Percentiles rank a stretch among this genome's conserved stretches.
These are phyloP conservation scores for Euphorbia lathyris DNA, from an alignment of 345 rosid species.

Conservation along the genomic window DNA sequence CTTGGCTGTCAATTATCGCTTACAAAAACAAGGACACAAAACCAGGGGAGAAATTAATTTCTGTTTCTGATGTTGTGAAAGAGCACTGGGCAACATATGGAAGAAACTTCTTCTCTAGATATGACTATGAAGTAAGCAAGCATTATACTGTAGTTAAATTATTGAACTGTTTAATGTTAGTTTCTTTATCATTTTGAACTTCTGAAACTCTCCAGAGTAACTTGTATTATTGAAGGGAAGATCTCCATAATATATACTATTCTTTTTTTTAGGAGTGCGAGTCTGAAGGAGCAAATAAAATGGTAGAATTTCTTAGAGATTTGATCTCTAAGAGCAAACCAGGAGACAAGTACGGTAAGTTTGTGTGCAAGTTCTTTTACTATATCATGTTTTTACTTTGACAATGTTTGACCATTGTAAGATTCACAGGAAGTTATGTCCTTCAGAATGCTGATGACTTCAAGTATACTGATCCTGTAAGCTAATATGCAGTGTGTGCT, in stretches of 20 bases:
- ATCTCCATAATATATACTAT: conserved; percentile 13
- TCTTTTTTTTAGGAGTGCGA: conserved; percentile 66
- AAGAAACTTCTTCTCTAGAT: conserved; percentile 89
- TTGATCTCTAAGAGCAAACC: conserved; percentile 61
- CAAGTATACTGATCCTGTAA: conserved; percentile 87
- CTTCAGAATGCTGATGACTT: conserved; percentile 88
- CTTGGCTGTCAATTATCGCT: conserved; percentile 92
- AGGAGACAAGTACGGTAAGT: conserved; percentile 71
- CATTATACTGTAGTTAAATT: not conserved
- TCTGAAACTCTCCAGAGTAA: conserved; percentile 6
- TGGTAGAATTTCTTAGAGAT: conserved; percentile 74
- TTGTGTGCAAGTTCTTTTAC: conserved; percentile 8
- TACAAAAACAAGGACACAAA: conserved; percentile 70
- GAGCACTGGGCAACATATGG: conserved; percentile 94
- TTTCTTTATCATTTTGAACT: not conserved
- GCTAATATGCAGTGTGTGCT: conserved; percentile 19
- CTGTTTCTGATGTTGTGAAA: conserved; percentile 79
- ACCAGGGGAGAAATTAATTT: conserved; percentile 71
- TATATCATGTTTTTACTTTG: not conserved
- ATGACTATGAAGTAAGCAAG: conserved; percentile 88
- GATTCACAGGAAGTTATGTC: conserved; percentile 54
- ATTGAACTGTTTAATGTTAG: not conserved
- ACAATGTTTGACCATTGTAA: conserved; percentile 13
- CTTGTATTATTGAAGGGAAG: conserved; percentile 9
- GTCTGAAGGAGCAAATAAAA: conserved; percentile 88